Percentiles rank a stretch among this genome's conserved stretches.
These are phyloP conservation scores for Pseudogymnoascus sp. DNA, from an alignment of 2,329 filamentous ascomycete species.

Conservation along the genomic window DNA sequence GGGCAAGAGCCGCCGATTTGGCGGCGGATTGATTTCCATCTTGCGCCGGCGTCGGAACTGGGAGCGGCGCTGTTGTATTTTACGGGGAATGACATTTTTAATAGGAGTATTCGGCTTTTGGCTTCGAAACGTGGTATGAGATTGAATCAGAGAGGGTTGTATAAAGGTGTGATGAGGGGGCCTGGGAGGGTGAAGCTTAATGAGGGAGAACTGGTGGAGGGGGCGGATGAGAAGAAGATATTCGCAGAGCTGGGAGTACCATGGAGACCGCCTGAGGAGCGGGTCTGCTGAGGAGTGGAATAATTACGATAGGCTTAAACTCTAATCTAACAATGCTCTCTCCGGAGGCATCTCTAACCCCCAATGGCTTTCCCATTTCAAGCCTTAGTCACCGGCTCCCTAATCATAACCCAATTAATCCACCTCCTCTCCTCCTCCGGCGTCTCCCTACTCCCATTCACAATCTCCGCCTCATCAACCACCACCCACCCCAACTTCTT, in stretches of 20 bases:
- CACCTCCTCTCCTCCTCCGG: conserved; percentile 15
- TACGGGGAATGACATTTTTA: conserved; percentile 92
- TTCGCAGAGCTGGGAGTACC: conserved; percentile 77
- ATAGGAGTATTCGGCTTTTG: conserved; percentile 72
- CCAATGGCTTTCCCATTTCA: not conserved
- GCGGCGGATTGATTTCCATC: conserved; percentile 76
- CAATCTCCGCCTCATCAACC: conserved; percentile 25
- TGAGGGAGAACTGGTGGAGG: conserved; percentile 64
- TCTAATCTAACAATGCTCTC: conserved; percentile 1
- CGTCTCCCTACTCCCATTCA: conserved; percentile 21
- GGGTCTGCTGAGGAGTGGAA: conserved; percentile 51
- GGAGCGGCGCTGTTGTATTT: conserved; percentile 91
- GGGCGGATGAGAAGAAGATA: conserved; percentile 66
- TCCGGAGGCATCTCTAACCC: not conserved
- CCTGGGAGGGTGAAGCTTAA: conserved; percentile 50
- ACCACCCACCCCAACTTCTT: conserved; percentile 31
- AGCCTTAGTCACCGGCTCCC: conserved; percentile 16
- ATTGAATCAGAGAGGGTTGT: conserved; percentile 77
- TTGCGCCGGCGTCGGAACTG: conserved; percentile 70
- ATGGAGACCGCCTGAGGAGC: conserved; percentile 69
- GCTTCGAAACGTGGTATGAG: conserved; percentile 75
- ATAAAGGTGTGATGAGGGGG: conserved; percentile 57
- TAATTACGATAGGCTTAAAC: not conserved
- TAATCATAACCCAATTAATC: conserved; percentile 22
- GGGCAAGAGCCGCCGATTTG: conserved; percentile 43